Evolutionary conservation across 805 yeast genomes (phyloP), one percentile per base, ranked within the genome.

Genomic region (Lachancea sp.): DNA sequence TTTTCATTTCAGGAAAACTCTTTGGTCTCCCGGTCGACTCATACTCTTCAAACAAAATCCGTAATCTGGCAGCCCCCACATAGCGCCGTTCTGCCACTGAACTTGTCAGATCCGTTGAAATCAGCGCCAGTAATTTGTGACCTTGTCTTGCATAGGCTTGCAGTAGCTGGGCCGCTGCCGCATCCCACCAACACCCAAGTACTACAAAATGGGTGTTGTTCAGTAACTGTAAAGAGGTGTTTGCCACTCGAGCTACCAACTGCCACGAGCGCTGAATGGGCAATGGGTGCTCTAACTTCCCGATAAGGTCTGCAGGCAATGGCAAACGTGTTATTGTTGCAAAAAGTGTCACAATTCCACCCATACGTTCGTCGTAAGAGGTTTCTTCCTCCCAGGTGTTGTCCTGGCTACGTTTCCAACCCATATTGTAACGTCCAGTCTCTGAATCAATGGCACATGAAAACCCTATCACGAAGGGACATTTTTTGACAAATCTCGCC

Each of bases 151-250:
- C 89, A 61, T 80, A 91, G 1, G 71, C 73, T 9, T 58, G 57
- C 7, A 72, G 43, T 45, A 91, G 77, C 35, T 78, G 71, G 8
- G 54, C 49, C 0, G 85, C 90, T 40, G 83, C 72, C 4, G 89
- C 79, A 52, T 93, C 98, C 95, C 97, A 88, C 97, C 97, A 90
- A 29, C 84, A 77, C 2, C 87, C 82, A 3, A 81, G 73, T 1
- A 83, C 76, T 0, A 79, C 71, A 58, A 73, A 90, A 60, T 90
- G 95, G 1, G 83, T 75, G 51, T 86, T 82, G 0, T 78, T 69
- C 11, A 89, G 57, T 12, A 75, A 60, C 0, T 68, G 67, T 2
- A 57, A 29, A 1, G 79, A 74, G 0, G 74, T 66, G 63, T 93
- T 89, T 36, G 85, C 69, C 41, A 78, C 62, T 36, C 97, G 69